A percentile compares a stretch with the other conserved stretches of the same genome.
phyloP scores from a whole-genome alignment of 2,329 filamentous ascomycete species.

The Fusarium sacchari region DNA sequence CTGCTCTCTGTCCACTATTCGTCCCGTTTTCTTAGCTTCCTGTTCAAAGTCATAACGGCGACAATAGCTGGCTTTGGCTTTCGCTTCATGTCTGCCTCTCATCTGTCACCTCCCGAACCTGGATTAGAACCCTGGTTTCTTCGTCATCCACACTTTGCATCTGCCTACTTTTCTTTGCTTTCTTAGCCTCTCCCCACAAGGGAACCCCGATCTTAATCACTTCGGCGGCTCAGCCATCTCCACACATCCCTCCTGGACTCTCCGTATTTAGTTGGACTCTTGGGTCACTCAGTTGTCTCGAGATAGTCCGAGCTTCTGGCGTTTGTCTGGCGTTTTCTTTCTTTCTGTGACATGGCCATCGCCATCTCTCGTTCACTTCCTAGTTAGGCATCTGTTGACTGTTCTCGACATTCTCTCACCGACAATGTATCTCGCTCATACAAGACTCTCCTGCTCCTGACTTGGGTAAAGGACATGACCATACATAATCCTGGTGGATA shows the following conservation, averaged over 20 bases:
- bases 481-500: slow-evolving; percentile 28
- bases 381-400: background rate
- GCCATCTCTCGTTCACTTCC: background rate
- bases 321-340: slow-evolving; percentile 1
- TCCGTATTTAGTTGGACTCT: slow-evolving; percentile 7
- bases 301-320: slow-evolving; percentile 19
- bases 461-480: slow-evolving; percentile 9
- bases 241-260: slow-evolving; percentile 18
- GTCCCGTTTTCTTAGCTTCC: slow-evolving; percentile 21
- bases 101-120: slow-evolving; percentile 28
- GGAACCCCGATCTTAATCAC: slow-evolving; percentile 31
- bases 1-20: slow-evolving; percentile 34
- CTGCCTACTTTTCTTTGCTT: slow-evolving; percentile 7
- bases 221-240: slow-evolving; percentile 29
- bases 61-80: background rate
- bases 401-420: background rate
- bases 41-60: slow-evolving; percentile 3
- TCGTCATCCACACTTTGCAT: slow-evolving; percentile 32
- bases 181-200: slow-evolving; percentile 25
- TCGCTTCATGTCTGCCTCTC: slow-evolving; percentile 1
- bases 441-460: background rate
- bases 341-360: slow-evolving; percentile 15
- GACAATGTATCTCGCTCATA: slow-evolving; percentile 2
- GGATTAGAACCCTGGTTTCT: slow-evolving; percentile 29
- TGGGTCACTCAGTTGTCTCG: slow-evolving; percentile 18